Evolutionary conservation across 1,284 basidiomycete species (phyloP), one percentile per base, ranked within the genome.

Genomic region (Stereum hirsutum): DNA sequence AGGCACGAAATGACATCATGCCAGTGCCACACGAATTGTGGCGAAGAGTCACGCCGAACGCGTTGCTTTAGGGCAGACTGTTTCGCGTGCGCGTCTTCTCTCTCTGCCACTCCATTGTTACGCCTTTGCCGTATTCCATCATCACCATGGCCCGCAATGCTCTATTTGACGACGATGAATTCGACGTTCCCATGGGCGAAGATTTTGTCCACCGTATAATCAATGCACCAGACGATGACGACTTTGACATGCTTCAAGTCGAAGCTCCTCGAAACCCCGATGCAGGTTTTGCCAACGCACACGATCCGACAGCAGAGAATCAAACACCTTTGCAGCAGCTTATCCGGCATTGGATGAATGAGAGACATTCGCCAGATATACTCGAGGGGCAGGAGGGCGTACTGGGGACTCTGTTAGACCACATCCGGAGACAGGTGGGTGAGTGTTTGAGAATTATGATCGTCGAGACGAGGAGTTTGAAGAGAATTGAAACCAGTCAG

Each of bases 401-500:
- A 15, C 67, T 95, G 33, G 74, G 79, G 15, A 63, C 69, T 17
- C 54, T 94, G 38, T 67, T 95, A 52, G 87, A 92, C 59, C 86
- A 89, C 55, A 74, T 95, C 42, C 73, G 87, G 54, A 79, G 88
- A 55, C 91, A 95, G 81, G 90, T 90, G 63, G 48, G 80, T 62
- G 11, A 21, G 41, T 43, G 15, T 20, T 20, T 24, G 23, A n/a
- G 20, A 28, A 19, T 10, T 24, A 20, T 50, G 41, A 47, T n/a
- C n/a, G n/a, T n/a, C n/a, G 51, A 47, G 45, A 54, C 42, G 50
- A 52, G 42, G 50, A 57, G 41, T 41, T n/a, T 17, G 45, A 32
- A 37, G 33, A 20, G 33, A 31, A 41, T 34, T 42, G 32, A 42
- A 32, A 32, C 27, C 49, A 80, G 78, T 74, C 77, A 43, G 73